Evolutionary conservation across 2,329 filamentous ascomycete species (phyloP), one percentile per base, ranked within the genome.

Genomic region (Sphaceloma murrayae): DNA sequence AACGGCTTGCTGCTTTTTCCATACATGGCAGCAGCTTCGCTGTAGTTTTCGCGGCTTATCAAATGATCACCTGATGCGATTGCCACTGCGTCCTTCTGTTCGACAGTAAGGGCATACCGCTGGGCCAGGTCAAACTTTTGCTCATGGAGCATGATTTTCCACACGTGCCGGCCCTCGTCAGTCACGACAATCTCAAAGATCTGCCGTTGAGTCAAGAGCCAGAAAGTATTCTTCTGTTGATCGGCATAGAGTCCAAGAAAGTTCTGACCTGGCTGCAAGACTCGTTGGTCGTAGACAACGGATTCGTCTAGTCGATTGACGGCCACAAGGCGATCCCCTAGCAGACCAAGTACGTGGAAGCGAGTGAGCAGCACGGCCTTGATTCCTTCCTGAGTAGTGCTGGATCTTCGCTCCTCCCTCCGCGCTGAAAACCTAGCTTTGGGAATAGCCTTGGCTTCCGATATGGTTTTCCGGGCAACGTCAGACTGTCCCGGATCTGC

Each of bases 1-100:
- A 98, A 98, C 0, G 86, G 80, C 66, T 96, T 96, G 59, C 85
- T 95, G 64, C 91, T 96, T 61, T 86, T 86, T 9, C 91, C 91
- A 60, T 94, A 95, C 2, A 96, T 78, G 7, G 78, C 75, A 1
- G 93, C 91, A 30, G 91, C 91, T 60, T 98, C 87, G 43, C 78
- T 66, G 61, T 80, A 96, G 43, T 84, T 79, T 2, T 85, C 84
- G 63, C 85, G 89, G 47, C 75, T 77, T 29, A 88, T 80, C 6
- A 98, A 69, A 56, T 86, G 80, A 60, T 98, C 91, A 14, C 91
- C 91, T 17, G 86, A 95, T 11, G 87, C 86, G 17, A 85, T 91
- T 0, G 91, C 85, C 9, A 98, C 85, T 4, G 82, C 84, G 62
- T 98, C 91, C 58, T 83, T 93, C 59, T 98, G 88, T 1, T 78